phyloP scores from a whole-genome alignment of 2,329 filamentous ascomycete genomes.

The Ustilaginoidea virens region DNA sequence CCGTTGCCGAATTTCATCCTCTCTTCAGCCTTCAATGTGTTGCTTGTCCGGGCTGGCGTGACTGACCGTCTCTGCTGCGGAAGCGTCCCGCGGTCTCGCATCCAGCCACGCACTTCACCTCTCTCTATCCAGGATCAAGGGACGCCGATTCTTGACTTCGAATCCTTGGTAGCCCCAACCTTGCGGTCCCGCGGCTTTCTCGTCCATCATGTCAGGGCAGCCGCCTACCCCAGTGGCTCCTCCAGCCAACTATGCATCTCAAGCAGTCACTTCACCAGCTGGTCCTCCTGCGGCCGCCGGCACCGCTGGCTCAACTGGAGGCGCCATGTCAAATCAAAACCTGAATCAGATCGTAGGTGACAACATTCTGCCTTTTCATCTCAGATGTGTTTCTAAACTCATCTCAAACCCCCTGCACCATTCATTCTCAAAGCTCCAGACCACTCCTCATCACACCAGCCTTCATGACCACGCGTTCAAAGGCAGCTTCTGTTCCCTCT shows the following conservation, averaged over 20 bases:
- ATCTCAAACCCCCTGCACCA: neutral
- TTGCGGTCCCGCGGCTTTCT: no score
- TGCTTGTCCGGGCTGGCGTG: no score
- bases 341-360: slow-evolving; percentile 82
- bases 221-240: slow-evolving; percentile 14
- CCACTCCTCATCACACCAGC: neutral
- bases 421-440: neutral
- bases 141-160: no score
- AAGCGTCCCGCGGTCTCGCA: no score
- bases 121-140: no score
- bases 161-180: no score
- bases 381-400: slow-evolving; percentile 11
- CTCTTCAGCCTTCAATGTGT: no score
- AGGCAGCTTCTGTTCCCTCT: no score
- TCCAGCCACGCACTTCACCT: no score
- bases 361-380: neutral
- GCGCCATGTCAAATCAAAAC: slow-evolving; percentile 65
- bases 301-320: slow-evolving; percentile 12
- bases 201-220: slow-evolving; percentile 18
- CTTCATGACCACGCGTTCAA: no score
- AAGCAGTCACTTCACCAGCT: slow-evolving; percentile 19
- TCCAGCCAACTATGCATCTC: slow-evolving; percentile 15
- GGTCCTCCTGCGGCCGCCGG: slow-evolving; percentile 15
- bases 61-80: no score
- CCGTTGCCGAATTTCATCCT: no score